phyloP scores from a whole-genome alignment of 345 rosid species.

The Arabidopsis arenosa region DNA sequence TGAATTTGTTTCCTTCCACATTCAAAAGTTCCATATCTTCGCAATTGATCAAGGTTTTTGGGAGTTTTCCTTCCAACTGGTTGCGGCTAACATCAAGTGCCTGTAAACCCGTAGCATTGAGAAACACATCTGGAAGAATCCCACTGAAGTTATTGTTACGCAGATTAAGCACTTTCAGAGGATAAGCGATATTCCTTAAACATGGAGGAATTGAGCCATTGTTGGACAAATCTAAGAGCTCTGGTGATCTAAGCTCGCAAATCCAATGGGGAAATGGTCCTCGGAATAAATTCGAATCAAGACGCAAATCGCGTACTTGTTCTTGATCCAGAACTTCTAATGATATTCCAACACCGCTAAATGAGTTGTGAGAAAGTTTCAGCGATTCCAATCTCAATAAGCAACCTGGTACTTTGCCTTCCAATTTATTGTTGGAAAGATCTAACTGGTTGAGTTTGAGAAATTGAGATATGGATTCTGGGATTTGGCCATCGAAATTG shows the following conservation, averaged over 20 bases:
- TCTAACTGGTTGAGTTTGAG: background rate
- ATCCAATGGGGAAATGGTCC: constrained; percentile 39
- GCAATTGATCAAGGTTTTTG: constrained; percentile 44
- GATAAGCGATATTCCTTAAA: background rate
- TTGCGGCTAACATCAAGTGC: background rate
- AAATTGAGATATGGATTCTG: background rate
- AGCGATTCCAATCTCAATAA: background rate
- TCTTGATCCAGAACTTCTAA: background rate
- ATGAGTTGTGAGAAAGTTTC: background rate
- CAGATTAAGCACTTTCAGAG: background rate
- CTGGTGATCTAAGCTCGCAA: constrained; percentile 13
- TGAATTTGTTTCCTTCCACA: constrained; percentile 43
- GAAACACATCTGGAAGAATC: background rate
- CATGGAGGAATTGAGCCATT: constrained; percentile 50
- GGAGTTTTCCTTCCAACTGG: constrained; percentile 39
- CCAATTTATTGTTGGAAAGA: constrained; percentile 43
- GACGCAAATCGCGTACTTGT: rapidly evolving
- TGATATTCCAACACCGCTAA: background rate
- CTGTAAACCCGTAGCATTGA: rapidly evolving
- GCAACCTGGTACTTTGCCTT: background rate
- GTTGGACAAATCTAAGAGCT: constrained; percentile 47
- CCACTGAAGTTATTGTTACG: constrained; percentile 30
- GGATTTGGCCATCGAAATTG: background rate
- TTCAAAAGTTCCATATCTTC: constrained; percentile 34
- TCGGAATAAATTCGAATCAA: background rate